Evolutionary conservation across 305 asterid genomes (phyloP).

Genomic region (Plantago rigida): DNA sequence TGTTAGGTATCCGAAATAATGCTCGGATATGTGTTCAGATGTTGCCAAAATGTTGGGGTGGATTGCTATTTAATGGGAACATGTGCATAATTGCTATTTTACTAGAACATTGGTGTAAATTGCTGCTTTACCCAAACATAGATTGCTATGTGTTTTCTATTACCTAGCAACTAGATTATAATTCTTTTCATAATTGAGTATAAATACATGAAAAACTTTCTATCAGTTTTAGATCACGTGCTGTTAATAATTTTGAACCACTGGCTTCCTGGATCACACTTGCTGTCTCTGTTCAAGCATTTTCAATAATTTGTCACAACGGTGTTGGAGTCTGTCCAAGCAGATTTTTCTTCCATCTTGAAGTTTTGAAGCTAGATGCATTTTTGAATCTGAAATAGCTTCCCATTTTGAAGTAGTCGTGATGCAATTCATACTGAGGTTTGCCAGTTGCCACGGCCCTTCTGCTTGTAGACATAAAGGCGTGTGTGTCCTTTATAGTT

Average conservation of each 20-base stretch:
- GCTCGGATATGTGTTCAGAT: too few species aligned
- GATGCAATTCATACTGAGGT: conserved; percentile 53
- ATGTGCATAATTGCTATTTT: too few species aligned
- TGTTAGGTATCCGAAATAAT: too few species aligned
- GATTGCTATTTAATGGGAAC: too few species aligned
- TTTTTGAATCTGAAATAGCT: conserved; percentile 64
- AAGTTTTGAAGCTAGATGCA: conserved; percentile 76
- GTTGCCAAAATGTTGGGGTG: too few species aligned
- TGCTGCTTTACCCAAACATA: background rate
- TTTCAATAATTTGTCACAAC: conserved; percentile 63
- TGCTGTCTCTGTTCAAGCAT: conserved; percentile 46
- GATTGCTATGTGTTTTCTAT: conserved; percentile 13
- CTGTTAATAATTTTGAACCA: conserved; percentile 85
- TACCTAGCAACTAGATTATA: conserved; percentile 30
- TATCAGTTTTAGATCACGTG: conserved; percentile 40
- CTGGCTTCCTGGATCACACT: conserved; percentile 82
- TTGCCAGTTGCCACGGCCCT: conserved; percentile 49
- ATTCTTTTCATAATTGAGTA: conserved; percentile 28
- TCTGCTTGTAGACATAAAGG: conserved; percentile 65
- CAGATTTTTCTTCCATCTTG: conserved; percentile 52
- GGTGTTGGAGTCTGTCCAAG: conserved; percentile 59
- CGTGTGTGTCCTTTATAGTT: conserved; percentile 55
- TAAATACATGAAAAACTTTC: conserved; percentile 26
- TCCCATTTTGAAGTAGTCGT: conserved; percentile 56
- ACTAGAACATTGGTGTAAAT: background rate